Conservation (phyloP, 768 basidiomycete genomes). For the Suillus alpinus region DNA sequence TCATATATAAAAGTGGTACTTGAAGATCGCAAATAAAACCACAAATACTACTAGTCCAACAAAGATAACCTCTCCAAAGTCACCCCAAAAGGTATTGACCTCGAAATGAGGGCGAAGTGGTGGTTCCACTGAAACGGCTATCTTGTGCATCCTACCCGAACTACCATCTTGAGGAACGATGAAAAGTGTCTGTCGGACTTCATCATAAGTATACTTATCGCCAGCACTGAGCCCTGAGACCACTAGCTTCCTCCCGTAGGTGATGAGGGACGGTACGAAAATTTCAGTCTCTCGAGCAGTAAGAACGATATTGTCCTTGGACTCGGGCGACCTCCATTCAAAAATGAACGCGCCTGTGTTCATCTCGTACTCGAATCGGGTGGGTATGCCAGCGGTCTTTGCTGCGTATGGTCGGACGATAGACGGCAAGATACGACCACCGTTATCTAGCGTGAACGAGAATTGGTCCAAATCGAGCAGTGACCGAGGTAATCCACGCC, state of each 20-base stretch:
- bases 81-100: conserved; percentile 67
- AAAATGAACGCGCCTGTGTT: conserved; percentile 65
- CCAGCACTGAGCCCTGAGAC: conserved; percentile 52
- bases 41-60: conserved; percentile 32
- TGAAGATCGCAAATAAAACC: conserved; percentile 29
- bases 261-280: conserved; percentile 66
- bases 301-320: conserved; percentile 19
- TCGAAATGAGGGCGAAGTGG: conserved; percentile 48
- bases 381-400: conserved; percentile 84
- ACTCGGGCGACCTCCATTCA: conserved; percentile 51
- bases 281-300: conserved; percentile 76
- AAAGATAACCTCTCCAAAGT: conserved; percentile 38
- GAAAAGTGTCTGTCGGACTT: conserved; percentile 70
- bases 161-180: conserved; percentile 45
- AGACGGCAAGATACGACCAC: conserved; percentile 71
- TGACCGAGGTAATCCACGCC: conserved; percentile 53
- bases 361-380: conserved; percentile 73
- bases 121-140: conserved; percentile 57
- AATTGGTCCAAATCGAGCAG: conserved; percentile 58
- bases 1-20: conserved; percentile 25
- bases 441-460: conserved; percentile 75
- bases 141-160: conserved; percentile 45
- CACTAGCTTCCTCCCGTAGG: conserved; percentile 53
- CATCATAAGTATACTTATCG: conserved; percentile 60
- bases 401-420: conserved; percentile 90